These are phyloP conservation scores for Aplosporella prunicola DNA, from an alignment of 2,329 filamentous ascomycete genomes.

Conservation along the genomic window DNA sequence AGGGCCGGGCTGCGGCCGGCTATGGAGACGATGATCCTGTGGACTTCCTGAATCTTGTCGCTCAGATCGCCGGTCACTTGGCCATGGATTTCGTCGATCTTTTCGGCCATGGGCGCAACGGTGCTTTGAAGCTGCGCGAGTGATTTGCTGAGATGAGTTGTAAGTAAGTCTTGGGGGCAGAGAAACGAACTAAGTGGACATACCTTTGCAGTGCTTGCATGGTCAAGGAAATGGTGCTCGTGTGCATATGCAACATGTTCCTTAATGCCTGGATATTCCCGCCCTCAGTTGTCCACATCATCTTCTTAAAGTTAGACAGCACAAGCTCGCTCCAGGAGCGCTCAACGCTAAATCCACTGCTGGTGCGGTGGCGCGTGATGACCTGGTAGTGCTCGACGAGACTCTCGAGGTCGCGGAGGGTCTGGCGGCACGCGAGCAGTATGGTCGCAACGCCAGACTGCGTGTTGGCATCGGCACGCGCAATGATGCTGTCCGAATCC, in stretches of 20 bases:
- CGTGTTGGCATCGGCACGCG: slow-evolving; percentile 25
- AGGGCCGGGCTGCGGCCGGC: slow-evolving; percentile 12
- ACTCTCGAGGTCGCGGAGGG: slow-evolving; percentile 35
- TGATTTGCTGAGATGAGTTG: slow-evolving; percentile 1
- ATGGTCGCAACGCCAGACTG: slow-evolving; percentile 31
- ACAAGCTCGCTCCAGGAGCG: slow-evolving; percentile 36
- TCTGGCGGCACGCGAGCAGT: slow-evolving; percentile 29
- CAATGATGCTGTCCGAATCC: slow-evolving; percentile 22
- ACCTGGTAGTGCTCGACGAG: slow-evolving; percentile 38
- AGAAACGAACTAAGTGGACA: slow-evolving; percentile 2
- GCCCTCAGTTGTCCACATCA: slow-evolving; percentile 39
- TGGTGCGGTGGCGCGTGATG: slow-evolving; percentile 32
- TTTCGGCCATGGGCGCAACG: slow-evolving; percentile 23
- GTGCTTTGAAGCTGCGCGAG: slow-evolving; percentile 18
- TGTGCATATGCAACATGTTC: slow-evolving; percentile 35
- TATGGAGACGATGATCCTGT: slow-evolving; percentile 21
- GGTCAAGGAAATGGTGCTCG: slow-evolving; percentile 29
- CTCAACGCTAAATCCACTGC: slow-evolving; percentile 32
- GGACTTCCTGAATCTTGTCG: slow-evolving; percentile 23
- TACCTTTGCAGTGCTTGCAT: slow-evolving; percentile 35
- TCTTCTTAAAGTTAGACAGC: slow-evolving; percentile 31
- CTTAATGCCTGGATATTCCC: slow-evolving; percentile 32
- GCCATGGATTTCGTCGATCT: slow-evolving; percentile 22
- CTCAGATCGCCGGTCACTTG: slow-evolving; percentile 17
- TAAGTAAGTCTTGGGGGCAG: neutral